Evolutionary conservation across 495 filamentous ascomycete genomes (phyloP).

Genomic region (Achaetomiella virescens): DNA sequence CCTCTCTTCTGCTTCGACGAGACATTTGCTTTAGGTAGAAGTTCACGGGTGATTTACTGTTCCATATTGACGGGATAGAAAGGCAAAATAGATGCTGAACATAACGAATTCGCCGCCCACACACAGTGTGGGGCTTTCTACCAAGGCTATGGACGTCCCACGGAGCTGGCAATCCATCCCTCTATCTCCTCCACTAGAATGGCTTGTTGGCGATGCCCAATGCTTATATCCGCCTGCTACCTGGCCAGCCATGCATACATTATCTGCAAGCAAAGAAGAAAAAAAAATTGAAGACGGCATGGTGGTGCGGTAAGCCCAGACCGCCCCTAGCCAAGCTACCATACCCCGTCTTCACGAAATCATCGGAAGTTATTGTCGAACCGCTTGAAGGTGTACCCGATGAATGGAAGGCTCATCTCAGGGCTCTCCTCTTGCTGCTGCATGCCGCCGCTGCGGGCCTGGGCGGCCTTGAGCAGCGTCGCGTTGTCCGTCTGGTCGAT

Average conservation of each 20-base stretch:
- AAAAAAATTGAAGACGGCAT: too few relatives aligned
- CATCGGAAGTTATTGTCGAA: conserved; percentile 72
- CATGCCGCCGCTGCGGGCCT: conserved; percentile 38
- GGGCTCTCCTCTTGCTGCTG: conserved; percentile 43
- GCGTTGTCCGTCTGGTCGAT: conserved; percentile 87
- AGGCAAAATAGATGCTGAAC: too few relatives aligned
- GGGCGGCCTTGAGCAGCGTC: conserved; percentile 62
- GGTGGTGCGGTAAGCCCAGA: too few relatives aligned
- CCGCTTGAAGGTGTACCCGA: conserved; percentile 97
- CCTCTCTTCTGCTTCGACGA: too few relatives aligned
- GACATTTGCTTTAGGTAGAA: too few relatives aligned
- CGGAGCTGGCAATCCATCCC: neutral
- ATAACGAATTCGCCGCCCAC: neutral
- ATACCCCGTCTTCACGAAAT: conserved; percentile 7
- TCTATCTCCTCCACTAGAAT: neutral
- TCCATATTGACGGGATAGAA: too few relatives aligned
- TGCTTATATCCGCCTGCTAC: neutral
- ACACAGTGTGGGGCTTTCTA: neutral
- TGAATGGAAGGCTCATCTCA: conserved; percentile 96
- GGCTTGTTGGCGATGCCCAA: neutral
- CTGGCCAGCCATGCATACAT: neutral
- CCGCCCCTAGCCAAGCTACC: neutral
- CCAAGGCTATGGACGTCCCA: too few relatives aligned
- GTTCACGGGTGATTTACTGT: too few relatives aligned
- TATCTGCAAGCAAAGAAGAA: neutral